Conservation (phyloP, 768 basidiomycete species). For the Termitomyces sp. region DNA sequence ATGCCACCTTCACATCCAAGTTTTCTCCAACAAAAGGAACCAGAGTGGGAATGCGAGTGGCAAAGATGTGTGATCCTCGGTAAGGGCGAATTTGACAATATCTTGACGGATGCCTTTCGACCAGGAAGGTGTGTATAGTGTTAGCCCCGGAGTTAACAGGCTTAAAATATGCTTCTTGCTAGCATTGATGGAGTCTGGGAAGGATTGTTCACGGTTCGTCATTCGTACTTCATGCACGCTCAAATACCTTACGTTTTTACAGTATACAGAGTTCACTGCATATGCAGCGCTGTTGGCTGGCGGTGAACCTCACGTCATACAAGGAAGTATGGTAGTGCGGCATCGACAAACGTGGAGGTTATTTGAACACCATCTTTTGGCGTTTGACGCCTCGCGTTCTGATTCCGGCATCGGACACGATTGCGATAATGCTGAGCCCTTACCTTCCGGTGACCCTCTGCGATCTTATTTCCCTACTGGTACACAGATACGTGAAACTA, state of each 20-base stretch:
- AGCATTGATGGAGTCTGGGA: slow-evolving; percentile 80
- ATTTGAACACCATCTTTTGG: slow-evolving; percentile 62
- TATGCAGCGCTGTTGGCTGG: slow-evolving; percentile 78
- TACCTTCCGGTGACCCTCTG: slow-evolving; percentile 57
- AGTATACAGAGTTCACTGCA: slow-evolving; percentile 84
- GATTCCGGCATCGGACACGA: slow-evolving; percentile 30
- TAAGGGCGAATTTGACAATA: slow-evolving; percentile 22
- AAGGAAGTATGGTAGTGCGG: slow-evolving; percentile 70
- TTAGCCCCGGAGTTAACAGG: not conserved
- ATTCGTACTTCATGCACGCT: too few species aligned
- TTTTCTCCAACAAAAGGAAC: slow-evolving; percentile 25
- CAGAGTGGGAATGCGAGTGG: slow-evolving; percentile 74
- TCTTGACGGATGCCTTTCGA: slow-evolving; percentile 42
- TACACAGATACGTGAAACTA: slow-evolving; percentile 42
- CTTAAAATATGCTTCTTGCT: slow-evolving; percentile 1
- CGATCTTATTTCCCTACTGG: slow-evolving; percentile 56
- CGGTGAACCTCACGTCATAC: slow-evolving; percentile 57
- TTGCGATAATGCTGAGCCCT: slow-evolving; percentile 25
- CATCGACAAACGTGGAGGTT: slow-evolving; percentile 92
- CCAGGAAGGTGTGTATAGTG: slow-evolving; percentile 45
- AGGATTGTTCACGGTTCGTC: slow-evolving; percentile 66
- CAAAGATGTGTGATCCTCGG: slow-evolving; percentile 43
- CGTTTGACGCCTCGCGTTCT: slow-evolving; percentile 21
- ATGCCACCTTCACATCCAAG: slow-evolving; percentile 26
- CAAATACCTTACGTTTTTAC: not conserved